Evolutionary conservation across 345 rosid species (phyloP).

Genomic region (Populus davidiana): DNA sequence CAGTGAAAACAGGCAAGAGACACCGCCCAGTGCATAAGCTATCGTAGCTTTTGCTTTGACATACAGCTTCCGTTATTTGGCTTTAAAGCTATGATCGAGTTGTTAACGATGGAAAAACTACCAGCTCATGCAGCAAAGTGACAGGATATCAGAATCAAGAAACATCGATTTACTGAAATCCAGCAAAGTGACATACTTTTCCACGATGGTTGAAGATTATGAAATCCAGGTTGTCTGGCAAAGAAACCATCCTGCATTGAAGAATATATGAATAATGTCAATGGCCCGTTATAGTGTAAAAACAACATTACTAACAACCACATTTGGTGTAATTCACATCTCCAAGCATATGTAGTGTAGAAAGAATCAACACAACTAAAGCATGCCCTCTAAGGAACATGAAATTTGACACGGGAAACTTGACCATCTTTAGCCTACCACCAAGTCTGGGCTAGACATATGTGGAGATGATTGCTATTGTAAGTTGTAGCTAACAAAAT

Average conservation of each 20-base stretch:
- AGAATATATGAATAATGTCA: constrained; percentile 6
- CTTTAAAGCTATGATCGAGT: not conserved
- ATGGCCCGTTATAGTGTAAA: not conserved
- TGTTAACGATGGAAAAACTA: not conserved
- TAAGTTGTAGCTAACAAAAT: not conserved
- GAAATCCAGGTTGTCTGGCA: constrained; percentile 80
- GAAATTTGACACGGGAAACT: not conserved
- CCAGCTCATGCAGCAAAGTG: not conserved
- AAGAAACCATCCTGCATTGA: constrained; percentile 70
- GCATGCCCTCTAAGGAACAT: not conserved
- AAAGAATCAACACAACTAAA: not conserved
- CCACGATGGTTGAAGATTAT: constrained; percentile 90
- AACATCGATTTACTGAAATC: too few relatives aligned
- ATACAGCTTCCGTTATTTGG: not conserved
- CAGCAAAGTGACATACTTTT: constrained; percentile 12
- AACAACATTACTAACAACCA: not conserved
- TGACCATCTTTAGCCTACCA: not conserved
- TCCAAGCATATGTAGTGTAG: not conserved
- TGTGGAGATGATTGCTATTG: too few relatives aligned
- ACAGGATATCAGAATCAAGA: not conserved
- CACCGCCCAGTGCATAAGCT: not conserved
- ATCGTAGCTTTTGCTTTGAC: not conserved
- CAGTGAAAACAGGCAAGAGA: not conserved
- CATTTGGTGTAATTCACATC: not conserved
- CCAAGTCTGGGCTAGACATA: not conserved